Conservation (phyloP, 73 alveolate genomes). For the Halteria grandinella region DNA sequence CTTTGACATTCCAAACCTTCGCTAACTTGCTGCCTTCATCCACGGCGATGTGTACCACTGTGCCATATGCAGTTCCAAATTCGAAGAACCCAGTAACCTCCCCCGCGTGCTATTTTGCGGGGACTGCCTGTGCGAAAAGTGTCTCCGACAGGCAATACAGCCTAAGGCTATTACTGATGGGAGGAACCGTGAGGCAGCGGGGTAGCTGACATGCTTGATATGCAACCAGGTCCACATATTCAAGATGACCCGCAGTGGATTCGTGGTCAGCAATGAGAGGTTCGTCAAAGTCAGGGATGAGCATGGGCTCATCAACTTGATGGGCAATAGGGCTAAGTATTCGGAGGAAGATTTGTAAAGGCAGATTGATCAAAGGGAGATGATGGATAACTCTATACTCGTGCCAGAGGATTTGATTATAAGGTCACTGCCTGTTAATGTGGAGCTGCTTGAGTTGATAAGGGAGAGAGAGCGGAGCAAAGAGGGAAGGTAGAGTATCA, state of each 20-base stretch:
- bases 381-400: background rate
- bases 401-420: constrained; percentile 30
- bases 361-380: background rate
- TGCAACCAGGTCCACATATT: constrained; percentile 17
- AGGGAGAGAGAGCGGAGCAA: constrained; percentile 27
- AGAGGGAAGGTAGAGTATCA: background rate
- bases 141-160: constrained; percentile 12
- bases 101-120: constrained; percentile 58
- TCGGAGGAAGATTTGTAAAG: background rate
- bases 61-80: constrained; percentile 41
- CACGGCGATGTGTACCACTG: constrained; percentile 54
- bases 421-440: constrained; percentile 36
- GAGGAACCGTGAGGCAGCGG: background rate
- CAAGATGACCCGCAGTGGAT: constrained; percentile 17
- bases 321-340: background rate
- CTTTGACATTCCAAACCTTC: no score
- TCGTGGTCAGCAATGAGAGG: constrained; percentile 24
- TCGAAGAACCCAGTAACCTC: background rate
- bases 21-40: constrained; percentile 19
- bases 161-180: background rate
- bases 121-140: constrained; percentile 49
- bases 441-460: constrained; percentile 33
- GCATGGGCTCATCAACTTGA: constrained; percentile 6
- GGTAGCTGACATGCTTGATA: background rate
- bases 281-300: constrained; percentile 31